Base-by-base conservation (phyloP, 306 rosid genomes). In the Trifolium repens region DNA sequence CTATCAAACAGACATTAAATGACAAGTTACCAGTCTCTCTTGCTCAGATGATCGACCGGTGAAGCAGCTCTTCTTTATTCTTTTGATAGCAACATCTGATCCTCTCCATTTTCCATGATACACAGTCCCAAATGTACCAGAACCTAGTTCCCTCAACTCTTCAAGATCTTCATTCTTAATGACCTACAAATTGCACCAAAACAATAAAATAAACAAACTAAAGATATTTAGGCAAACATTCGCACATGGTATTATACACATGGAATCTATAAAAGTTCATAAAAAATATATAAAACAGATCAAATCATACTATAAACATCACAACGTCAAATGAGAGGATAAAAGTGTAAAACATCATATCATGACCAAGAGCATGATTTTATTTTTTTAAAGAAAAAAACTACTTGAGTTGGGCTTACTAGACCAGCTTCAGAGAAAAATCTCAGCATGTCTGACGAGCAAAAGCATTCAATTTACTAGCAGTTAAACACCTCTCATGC, bases 21-120 rank as follows among this genome's bases (percentile, higher is more conserved):
- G 77, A 80, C 46, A 39, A 27, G 24, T 73, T 87, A 91, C 98
- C 91, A 93, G 81, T 87, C 96, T 93, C 87, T 93, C 96, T 88
- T 88, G 93, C 87, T 93, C 98, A 57, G 98, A 93, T 34, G 96
- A 88, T 73, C 93, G 88, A 47, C 96, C 91, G 3, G 89, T 85
- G 79, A 93, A 93, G 87, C 98, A 93, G 80, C 91, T 91, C 84
- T 93, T 93, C 85, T 93, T 93, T 79, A 93, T 90, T 85, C 98
- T 91, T 85, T 93, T 93, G 55, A 93, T 93, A 68, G 98, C 97
- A 73, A 93, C 98, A 89, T 93, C 98, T 10, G 93, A 85, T 80
- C 98, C 96, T 70, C 96, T 84, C 98, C 98, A 93, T 81, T 89
- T 93, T 75, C 98, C 98, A 80, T 93, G 98, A 83, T 91, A 93